These are phyloP conservation scores for Talaromyces sp. DNA, from an alignment of 2,329 filamentous ascomycete genomes.

Conservation along the genomic window DNA sequence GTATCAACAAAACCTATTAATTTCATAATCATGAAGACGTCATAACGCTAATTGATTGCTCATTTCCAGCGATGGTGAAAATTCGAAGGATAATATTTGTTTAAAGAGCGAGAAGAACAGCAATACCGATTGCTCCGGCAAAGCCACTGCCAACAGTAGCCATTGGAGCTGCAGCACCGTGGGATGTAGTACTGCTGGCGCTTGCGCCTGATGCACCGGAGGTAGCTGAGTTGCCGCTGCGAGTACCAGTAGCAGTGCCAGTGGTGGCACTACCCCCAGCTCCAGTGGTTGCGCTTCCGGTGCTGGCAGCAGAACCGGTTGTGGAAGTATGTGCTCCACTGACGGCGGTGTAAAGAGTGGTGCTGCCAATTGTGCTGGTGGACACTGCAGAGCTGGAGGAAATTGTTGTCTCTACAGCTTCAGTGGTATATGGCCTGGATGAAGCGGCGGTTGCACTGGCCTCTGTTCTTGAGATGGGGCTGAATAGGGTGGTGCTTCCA, in stretches of 20 bases:
- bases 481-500: constrained; percentile 21
- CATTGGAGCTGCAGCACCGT: constrained; percentile 26
- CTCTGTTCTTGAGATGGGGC: constrained; percentile 14
- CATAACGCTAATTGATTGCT: not conserved
- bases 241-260: not conserved
- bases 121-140: constrained; percentile 39
- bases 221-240: constrained; percentile 15
- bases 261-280: constrained; percentile 17
- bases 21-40: constrained; percentile 11
- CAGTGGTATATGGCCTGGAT: constrained; percentile 18
- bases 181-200: constrained; percentile 17
- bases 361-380: constrained; percentile 22
- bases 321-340: constrained; percentile 11
- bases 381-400: constrained; percentile 13
- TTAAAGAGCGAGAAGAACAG: constrained; percentile 40
- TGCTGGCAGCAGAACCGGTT: constrained; percentile 9
- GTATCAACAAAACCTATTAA: constrained; percentile 5
- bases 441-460: constrained; percentile 19
- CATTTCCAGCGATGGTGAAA: not conserved
- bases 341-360: constrained; percentile 19
- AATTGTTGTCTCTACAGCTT: constrained; percentile 13
- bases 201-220: constrained; percentile 19
- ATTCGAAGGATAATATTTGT: not conserved
- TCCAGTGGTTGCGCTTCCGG: constrained; percentile 13
- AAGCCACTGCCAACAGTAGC: constrained; percentile 29